A percentile compares a stretch with the other conserved stretches of the same genome.
Conservation (phyloP, 768 basidiomycete genomes). For the Auriscalpium vulgare region DNA sequence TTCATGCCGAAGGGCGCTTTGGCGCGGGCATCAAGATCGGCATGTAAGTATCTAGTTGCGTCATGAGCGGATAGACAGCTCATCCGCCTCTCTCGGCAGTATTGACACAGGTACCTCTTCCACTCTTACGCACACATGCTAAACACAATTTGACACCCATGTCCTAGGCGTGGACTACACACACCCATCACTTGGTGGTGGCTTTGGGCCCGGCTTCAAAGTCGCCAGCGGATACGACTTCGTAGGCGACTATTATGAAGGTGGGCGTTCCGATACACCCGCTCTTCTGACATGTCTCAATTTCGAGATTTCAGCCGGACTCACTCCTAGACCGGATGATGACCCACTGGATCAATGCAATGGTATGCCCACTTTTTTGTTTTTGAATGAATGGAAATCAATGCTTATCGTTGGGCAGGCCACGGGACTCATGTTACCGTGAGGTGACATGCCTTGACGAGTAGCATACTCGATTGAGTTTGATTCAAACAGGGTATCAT, state of each 20-base stretch:
- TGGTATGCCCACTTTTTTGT: constrained; percentile 18
- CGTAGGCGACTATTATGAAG: constrained; percentile 47
- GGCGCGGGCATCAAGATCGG: constrained; percentile 64
- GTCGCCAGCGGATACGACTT: constrained; percentile 48
- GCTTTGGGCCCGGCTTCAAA: constrained; percentile 44
- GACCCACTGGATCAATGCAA: constrained; percentile 48
- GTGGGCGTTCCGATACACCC: constrained; percentile 18
- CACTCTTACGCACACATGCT: too few relatives aligned
- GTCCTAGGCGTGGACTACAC: constrained; percentile 45
- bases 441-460: background rate
- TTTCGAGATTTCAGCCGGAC: too few relatives aligned
- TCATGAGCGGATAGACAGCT: background rate
- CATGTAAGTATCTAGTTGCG: constrained; percentile 33
- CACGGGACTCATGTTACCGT: background rate
- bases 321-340: constrained; percentile 36
- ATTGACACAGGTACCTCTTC: constrained; percentile 31
- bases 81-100: constrained; percentile 19
- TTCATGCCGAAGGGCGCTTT: constrained; percentile 53
- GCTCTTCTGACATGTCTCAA: too few relatives aligned
- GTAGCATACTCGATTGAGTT: too few relatives aligned
- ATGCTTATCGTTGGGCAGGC: background rate
- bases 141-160: background rate
- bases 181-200: constrained; percentile 46
- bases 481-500: constrained; percentile 45
- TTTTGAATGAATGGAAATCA: background rate